These are phyloP conservation scores for Flaveria robusta DNA, from an alignment of 129 eudicot species.

Conservation along the genomic window DNA sequence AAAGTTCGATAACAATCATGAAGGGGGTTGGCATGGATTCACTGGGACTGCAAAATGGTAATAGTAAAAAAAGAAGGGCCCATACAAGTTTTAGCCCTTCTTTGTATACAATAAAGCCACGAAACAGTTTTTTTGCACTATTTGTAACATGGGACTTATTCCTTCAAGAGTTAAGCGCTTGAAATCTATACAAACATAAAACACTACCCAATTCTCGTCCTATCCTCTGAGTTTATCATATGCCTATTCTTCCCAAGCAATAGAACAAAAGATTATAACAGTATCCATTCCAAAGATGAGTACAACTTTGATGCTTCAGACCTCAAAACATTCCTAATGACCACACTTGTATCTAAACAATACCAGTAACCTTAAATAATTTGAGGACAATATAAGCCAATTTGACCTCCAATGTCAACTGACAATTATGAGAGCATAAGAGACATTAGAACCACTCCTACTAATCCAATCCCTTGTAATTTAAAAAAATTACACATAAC, in stretches of 20 bases:
- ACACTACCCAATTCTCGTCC: neutral
- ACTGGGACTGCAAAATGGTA: too few relatives aligned
- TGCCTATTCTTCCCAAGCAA: conserved; percentile 14
- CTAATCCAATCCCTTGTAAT: neutral
- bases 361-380: neutral
- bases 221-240: neutral
- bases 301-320: neutral
- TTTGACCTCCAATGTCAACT: conserved; percentile 6
- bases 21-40: neutral
- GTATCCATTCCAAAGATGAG: neutral
- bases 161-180: conserved; percentile 9
- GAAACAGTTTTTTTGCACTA: neutral
- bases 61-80: too few relatives aligned
- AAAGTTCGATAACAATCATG: neutral
- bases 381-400: neutral
- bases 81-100: neutral
- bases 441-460: conserved; percentile 7
- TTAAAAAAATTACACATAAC: neutral
- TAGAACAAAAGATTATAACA: neutral
- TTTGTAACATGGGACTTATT: neutral
- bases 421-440: neutral
- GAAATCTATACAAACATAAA: neutral
- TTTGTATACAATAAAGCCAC: conserved; percentile 8
- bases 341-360: neutral
- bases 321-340: conserved; percentile 9